Evolutionary conservation across 208 protist genomes (phyloP).

Genomic region (Leishmania lainsoni): DNA sequence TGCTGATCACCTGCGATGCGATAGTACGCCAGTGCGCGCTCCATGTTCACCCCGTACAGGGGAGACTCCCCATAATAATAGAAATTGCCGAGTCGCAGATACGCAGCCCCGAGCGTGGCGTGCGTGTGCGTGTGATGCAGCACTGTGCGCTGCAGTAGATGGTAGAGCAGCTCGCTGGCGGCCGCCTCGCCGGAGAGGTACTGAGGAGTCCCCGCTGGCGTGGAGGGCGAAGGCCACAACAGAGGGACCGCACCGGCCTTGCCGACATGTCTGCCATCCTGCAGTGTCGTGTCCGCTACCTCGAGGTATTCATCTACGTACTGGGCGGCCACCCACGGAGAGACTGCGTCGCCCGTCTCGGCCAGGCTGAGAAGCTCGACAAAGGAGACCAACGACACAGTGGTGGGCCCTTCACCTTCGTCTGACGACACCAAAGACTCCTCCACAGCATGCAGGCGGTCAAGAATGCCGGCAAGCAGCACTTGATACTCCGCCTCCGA

Average conservation of each 20-base stretch:
- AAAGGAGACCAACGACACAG: slow-evolving; percentile 39
- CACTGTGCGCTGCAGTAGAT: slow-evolving; percentile 44
- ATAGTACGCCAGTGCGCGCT: slow-evolving; percentile 64
- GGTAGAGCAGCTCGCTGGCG: slow-evolving; percentile 41
- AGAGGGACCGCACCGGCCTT: slow-evolving; percentile 7
- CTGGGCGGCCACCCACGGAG: slow-evolving; percentile 35
- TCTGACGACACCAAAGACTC: slow-evolving; percentile 20
- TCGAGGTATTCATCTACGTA: slow-evolving; percentile 41
- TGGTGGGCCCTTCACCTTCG: slow-evolving; percentile 21
- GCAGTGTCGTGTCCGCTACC: slow-evolving; percentile 11
- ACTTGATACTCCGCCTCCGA: slow-evolving; percentile 21
- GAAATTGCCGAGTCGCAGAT: slow-evolving; percentile 71
- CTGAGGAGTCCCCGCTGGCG: neutral
- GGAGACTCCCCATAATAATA: slow-evolving; percentile 69
- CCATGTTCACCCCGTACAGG: slow-evolving; percentile 48
- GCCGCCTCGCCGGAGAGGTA: slow-evolving; percentile 59
- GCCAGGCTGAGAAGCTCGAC: slow-evolving; percentile 58
- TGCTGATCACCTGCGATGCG: slow-evolving; percentile 37
- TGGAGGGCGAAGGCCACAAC: neutral
- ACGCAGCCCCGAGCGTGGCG: slow-evolving; percentile 31
- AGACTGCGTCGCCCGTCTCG: slow-evolving; percentile 47
- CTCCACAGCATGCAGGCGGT: slow-evolving; percentile 22
- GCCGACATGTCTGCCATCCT: neutral
- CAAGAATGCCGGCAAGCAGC: slow-evolving; percentile 12
- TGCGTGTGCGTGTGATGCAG: slow-evolving; percentile 16